Percentiles rank a stretch among this genome's conserved stretches.
phyloP scores from a whole-genome alignment of 1,139 yeast species.

The Suhomyces taliae region DNA sequence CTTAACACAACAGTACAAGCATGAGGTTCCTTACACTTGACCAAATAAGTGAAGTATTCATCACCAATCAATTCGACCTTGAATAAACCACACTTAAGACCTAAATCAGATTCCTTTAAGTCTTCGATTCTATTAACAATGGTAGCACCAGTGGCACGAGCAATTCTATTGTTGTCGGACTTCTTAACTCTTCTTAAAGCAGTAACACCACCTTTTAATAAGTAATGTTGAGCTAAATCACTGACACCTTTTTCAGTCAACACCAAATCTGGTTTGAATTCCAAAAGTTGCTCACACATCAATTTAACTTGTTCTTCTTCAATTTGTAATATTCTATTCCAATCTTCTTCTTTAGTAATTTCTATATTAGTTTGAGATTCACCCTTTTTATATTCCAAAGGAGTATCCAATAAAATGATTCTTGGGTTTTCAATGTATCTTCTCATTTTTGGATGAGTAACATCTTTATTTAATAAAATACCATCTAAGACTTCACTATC shows the following conservation, averaged over 20 bases:
- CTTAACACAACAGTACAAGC: slow-evolving; percentile 93
- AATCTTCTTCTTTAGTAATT: slow-evolving; percentile 93
- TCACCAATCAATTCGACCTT: slow-evolving; percentile 95
- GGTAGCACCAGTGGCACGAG: slow-evolving; percentile 97
- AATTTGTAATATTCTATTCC: slow-evolving; percentile 92
- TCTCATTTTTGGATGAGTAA: slow-evolving; percentile 97
- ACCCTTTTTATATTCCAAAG: slow-evolving; percentile 97
- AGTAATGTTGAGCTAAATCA: slow-evolving; percentile 95
- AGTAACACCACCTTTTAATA: slow-evolving; percentile 89
- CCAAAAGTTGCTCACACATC: slow-evolving; percentile 82
- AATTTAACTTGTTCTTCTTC: slow-evolving; percentile 96
- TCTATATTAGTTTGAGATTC: slow-evolving; percentile 98
- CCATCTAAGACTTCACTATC: slow-evolving; percentile 90
- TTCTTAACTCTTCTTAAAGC: slow-evolving; percentile 94
- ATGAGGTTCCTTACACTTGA: slow-evolving; percentile 78
- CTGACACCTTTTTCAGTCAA: slow-evolving; percentile 98
- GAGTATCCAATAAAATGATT: slow-evolving; percentile 87
- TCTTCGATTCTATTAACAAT: slow-evolving; percentile 96
- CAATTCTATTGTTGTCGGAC: slow-evolving; percentile 93
- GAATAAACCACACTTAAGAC: slow-evolving; percentile 85
- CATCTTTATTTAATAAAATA: slow-evolving; percentile 89
- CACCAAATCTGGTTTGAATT: slow-evolving; percentile 89
- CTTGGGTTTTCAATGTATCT: slow-evolving; percentile 87
- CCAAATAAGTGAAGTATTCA: slow-evolving; percentile 88
- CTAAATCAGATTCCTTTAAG: slow-evolving; percentile 85